These are phyloP conservation scores for Zizania palustris DNA, from an alignment of 202 grass and related monocot genomes.

Conservation along the genomic window DNA sequence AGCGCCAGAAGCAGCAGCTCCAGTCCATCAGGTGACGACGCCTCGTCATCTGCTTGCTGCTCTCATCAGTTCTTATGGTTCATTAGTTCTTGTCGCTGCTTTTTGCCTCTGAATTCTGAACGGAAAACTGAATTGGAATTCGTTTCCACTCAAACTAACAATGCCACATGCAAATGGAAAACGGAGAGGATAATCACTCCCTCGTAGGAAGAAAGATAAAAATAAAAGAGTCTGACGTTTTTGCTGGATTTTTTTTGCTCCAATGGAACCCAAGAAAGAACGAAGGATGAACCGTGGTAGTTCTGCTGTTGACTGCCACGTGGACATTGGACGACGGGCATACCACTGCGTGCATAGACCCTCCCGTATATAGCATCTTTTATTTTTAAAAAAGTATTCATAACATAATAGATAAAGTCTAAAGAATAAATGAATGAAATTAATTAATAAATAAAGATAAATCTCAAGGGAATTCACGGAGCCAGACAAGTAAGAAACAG, in stretches of 20 bases:
- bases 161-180: slow-evolving; percentile 1
- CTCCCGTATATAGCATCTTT: not conserved
- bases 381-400: not conserved
- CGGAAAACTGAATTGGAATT: not conserved
- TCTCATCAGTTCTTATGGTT: not conserved
- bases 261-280: slow-evolving; percentile 20
- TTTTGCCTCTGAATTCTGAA: not conserved
- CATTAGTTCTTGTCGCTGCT: not conserved
- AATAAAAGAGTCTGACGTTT: not conserved
- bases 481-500: not conserved
- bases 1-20: slow-evolving; percentile 75
- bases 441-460: not conserved
- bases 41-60: not conserved
- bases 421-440: not conserved
- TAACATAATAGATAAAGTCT: not conserved
- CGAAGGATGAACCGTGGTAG: slow-evolving; percentile 4
- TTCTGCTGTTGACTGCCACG: slow-evolving; percentile 24
- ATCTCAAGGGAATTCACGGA: not conserved
- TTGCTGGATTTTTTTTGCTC: not conserved
- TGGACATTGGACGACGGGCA: not conserved
- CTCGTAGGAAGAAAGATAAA: not conserved
- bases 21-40: slow-evolving; percentile 84
- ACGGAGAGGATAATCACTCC: not conserved
- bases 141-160: not conserved
- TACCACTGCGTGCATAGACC: not conserved